phyloP scores from a whole-genome alignment of 1,139 yeast genomes.

The Kluyveromyces sp. region DNA sequence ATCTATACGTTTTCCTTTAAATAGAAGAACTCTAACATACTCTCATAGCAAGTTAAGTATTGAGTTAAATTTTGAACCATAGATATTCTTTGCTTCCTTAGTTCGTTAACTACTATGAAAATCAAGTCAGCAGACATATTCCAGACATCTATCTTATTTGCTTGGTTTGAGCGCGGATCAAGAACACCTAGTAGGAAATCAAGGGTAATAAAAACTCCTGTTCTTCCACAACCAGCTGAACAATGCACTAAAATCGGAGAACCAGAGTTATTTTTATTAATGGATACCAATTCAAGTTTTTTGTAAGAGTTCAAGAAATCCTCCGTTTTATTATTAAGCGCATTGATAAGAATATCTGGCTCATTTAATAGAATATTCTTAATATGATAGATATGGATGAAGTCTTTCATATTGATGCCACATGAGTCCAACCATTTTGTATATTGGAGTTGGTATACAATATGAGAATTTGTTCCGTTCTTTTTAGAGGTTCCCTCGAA shows the following conservation, averaged over 20 bases:
- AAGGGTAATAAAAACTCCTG: slow-evolving; percentile 76
- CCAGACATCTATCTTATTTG: slow-evolving; percentile 31
- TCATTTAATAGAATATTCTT: slow-evolving; percentile 36
- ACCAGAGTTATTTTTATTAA: slow-evolving; percentile 18
- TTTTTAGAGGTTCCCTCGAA: neutral
- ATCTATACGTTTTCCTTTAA: slow-evolving; percentile 6
- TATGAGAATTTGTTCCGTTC: slow-evolving; percentile 4
- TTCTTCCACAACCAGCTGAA: slow-evolving; percentile 89
- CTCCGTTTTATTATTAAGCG: slow-evolving; percentile 7
- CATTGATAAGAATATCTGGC: slow-evolving; percentile 12
- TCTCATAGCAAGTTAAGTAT: slow-evolving; percentile 64
- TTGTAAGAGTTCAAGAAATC: neutral
- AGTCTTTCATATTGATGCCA: slow-evolving; percentile 46
- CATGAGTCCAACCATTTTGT: slow-evolving; percentile 81
- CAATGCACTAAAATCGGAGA: slow-evolving; percentile 66
- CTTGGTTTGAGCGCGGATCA: slow-evolving; percentile 20
- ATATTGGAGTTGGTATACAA: slow-evolving; percentile 61
- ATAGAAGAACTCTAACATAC: slow-evolving; percentile 32
- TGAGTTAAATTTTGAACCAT: slow-evolving; percentile 82
- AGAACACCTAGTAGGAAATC: slow-evolving; percentile 54
- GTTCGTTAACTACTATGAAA: slow-evolving; percentile 37
- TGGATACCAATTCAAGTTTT: neutral
- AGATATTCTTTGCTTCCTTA: slow-evolving; percentile 65
- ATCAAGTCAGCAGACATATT: slow-evolving; percentile 31
- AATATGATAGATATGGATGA: slow-evolving; percentile 44